A percentile compares a stretch with the other conserved stretches of the same genome.
Evolutionary conservation across 1,284 basidiomycete species (phyloP).

Genomic region (Volvariella volvacea): DNA sequence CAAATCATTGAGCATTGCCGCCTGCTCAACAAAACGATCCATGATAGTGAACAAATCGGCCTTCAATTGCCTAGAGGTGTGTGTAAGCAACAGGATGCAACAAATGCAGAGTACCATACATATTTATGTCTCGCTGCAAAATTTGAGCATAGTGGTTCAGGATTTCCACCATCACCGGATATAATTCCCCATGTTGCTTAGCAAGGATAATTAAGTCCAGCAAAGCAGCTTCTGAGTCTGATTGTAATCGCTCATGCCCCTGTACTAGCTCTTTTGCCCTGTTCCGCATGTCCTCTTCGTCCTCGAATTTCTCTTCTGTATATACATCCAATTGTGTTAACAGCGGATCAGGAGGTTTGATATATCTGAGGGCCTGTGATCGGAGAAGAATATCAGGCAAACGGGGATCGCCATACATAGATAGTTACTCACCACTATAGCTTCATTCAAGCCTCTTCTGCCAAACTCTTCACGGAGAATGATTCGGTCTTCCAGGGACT

Average conservation of each 20-base stretch:
- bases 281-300: slow-evolving; percentile 78
- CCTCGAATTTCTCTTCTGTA: slow-evolving; percentile 83
- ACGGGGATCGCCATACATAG: neutral
- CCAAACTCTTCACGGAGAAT: slow-evolving; percentile 76
- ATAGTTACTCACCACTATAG: slow-evolving; percentile 60
- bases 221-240: slow-evolving; percentile 44
- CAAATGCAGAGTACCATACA: slow-evolving; percentile 40
- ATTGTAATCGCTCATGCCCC: slow-evolving; percentile 29
- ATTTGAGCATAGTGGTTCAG: slow-evolving; percentile 49
- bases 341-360: slow-evolving; percentile 69
- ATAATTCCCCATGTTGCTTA: slow-evolving; percentile 49
- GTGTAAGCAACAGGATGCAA: neutral
- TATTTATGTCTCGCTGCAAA: slow-evolving; percentile 52
- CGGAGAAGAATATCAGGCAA: slow-evolving; percentile 1
- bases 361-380: slow-evolving; percentile 62
- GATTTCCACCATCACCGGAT: slow-evolving; percentile 48
- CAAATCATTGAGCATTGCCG: slow-evolving; percentile 55
- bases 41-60: slow-evolving; percentile 54
- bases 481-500: slow-evolving; percentile 73
- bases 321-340: slow-evolving; percentile 76
- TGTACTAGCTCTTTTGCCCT: slow-evolving; percentile 41
- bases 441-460: slow-evolving; percentile 76
- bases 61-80: slow-evolving; percentile 50
- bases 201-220: slow-evolving; percentile 53
- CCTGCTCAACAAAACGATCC: slow-evolving; percentile 65